phyloP scores from a whole-genome alignment of 768 basidiomycete genomes.

The Leucogyrophana mollusca region DNA sequence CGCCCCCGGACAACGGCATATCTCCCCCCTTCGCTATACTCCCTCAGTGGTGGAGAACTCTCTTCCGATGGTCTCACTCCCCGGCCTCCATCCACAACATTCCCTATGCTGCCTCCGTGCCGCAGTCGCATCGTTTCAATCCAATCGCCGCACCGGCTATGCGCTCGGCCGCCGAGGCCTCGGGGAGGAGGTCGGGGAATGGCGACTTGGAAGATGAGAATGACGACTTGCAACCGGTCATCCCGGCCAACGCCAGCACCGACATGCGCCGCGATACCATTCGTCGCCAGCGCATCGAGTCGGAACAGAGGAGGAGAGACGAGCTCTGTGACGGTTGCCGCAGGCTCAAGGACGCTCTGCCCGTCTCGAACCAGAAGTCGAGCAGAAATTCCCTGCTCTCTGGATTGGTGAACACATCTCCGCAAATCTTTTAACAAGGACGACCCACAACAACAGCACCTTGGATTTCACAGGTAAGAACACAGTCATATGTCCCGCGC shows the following conservation, averaged over 20 bases:
- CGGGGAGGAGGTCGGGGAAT: slow-evolving; percentile 46
- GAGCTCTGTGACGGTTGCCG: slow-evolving; percentile 92
- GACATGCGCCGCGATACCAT: slow-evolving; percentile 87
- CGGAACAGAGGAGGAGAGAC: slow-evolving; percentile 87
- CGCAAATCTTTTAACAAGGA: no score
- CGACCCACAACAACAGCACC: no score
- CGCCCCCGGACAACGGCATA: slow-evolving; percentile 65
- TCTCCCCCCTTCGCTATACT: slow-evolving; percentile 72
- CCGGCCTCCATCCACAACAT: slow-evolving; percentile 46
- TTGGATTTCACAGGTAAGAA: slow-evolving; percentile 59
- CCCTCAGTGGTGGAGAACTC: slow-evolving; percentile 65
- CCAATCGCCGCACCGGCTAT: slow-evolving; percentile 56
- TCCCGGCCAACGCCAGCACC: slow-evolving; percentile 42
- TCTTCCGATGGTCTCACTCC: slow-evolving; percentile 66
- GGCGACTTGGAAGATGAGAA: slow-evolving; percentile 73
- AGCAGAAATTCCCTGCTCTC: slow-evolving; percentile 88
- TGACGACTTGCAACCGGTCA: slow-evolving; percentile 67
- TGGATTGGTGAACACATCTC: no score
- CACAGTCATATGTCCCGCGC: slow-evolving; percentile 14
- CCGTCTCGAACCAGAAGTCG: slow-evolving; percentile 87
- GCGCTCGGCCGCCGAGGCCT: slow-evolving; percentile 53
- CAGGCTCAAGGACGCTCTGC: slow-evolving; percentile 87
- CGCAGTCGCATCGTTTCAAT: slow-evolving; percentile 78
- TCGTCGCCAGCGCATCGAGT: slow-evolving; percentile 90
- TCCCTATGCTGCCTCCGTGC: slow-evolving; percentile 59